Conservation (phyloP, 345 rosid genomes). For the Alliaria petiolata region DNA sequence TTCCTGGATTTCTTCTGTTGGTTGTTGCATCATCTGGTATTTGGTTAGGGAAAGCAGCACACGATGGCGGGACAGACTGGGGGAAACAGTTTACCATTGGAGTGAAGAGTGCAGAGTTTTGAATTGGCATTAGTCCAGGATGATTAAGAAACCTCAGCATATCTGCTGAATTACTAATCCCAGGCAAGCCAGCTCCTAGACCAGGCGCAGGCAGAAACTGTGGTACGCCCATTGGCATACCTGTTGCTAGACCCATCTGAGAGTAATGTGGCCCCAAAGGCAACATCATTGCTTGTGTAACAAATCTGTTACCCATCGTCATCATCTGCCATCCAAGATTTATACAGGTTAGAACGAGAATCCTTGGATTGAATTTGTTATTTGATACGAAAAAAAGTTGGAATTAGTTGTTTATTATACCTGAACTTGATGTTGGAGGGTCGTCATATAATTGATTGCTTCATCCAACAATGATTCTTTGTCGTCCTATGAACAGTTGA, state of each 20-base stretch:
- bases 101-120: slow-evolving; percentile 1
- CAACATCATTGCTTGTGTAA: slow-evolving; percentile 32
- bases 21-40: slow-evolving; percentile 7
- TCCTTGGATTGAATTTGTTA: background rate
- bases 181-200: slow-evolving; percentile 14
- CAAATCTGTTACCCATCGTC: slow-evolving; percentile 45
- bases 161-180: background rate
- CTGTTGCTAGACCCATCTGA: slow-evolving; percentile 19
- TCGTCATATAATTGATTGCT: slow-evolving; percentile 57
- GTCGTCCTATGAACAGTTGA: slow-evolving; percentile 39
- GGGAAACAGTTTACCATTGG: slow-evolving; percentile 14
- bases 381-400: background rate
- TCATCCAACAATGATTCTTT: slow-evolving; percentile 60
- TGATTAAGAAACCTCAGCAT: slow-evolving; percentile 18
- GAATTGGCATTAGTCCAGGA: slow-evolving; percentile 20
- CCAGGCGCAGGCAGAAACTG: slow-evolving; percentile 14
- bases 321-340: slow-evolving; percentile 26
- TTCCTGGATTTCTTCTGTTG: too few species aligned
- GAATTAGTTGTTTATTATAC: slow-evolving; percentile 31
- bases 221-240: slow-evolving; percentile 24
- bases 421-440: slow-evolving; percentile 70
- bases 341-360: slow-evolving; percentile 11
- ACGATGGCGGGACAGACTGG: slow-evolving; percentile 8
- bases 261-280: slow-evolving; percentile 25
- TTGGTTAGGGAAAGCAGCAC: slow-evolving; percentile 11